These are phyloP conservation scores for Colletotrichum australisinense DNA, from an alignment of 2,329 filamentous ascomycete genomes.

Conservation along the genomic window DNA sequence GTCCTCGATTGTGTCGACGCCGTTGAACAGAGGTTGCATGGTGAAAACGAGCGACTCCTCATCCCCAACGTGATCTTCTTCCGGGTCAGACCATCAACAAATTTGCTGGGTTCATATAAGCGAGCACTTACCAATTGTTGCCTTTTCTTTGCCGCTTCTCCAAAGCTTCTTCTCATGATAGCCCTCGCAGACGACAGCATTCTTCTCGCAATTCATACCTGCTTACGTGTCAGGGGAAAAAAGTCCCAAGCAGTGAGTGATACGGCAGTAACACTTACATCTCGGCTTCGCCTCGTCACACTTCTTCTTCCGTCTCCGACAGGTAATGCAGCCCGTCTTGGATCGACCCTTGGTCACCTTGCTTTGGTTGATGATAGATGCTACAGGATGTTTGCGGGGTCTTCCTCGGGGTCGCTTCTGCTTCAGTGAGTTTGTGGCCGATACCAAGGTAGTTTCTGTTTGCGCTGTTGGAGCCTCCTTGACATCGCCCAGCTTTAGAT, in stretches of 20 bases:
- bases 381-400: conserved; percentile 83
- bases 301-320: conserved; percentile 77
- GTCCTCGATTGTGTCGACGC: conserved; percentile 84
- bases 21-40: conserved; percentile 78
- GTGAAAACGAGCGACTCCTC: conserved; percentile 54
- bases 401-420: conserved; percentile 79
- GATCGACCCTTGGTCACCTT: conserved; percentile 83
- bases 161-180: conserved; percentile 89
- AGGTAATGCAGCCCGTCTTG: conserved; percentile 77
- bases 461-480: conserved; percentile 54
- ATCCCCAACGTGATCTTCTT: conserved; percentile 9
- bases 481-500: conserved; percentile 64
- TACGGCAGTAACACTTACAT: conserved; percentile 59
- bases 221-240: conserved; percentile 36
- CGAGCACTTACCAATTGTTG: conserved; percentile 69
- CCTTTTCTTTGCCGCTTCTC: conserved; percentile 85
- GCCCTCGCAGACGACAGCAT: conserved; percentile 90
- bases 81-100: not conserved
- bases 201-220: conserved; percentile 93
- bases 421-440: conserved; percentile 48
- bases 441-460: conserved; percentile 24
- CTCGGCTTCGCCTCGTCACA: conserved; percentile 76
- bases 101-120: not conserved
- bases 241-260: not conserved
- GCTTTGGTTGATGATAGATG: conserved; percentile 65